Evolutionary conservation across 2,329 filamentous ascomycete species (phyloP).

Genomic region (Cladosporium sp.): DNA sequence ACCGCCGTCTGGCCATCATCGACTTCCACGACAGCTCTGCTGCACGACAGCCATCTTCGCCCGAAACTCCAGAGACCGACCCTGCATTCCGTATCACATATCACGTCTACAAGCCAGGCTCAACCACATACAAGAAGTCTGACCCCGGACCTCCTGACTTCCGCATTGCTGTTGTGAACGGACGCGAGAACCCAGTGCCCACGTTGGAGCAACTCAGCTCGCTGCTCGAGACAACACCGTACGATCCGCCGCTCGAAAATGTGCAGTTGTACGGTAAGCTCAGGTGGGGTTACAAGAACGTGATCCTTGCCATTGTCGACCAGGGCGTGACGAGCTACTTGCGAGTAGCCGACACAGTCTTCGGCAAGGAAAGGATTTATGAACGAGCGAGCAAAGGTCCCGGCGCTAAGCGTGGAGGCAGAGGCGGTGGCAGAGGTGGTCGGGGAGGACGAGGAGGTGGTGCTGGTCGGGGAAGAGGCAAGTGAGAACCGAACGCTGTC

Average conservation of each 20-base stretch:
- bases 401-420: slow-evolving; percentile 37
- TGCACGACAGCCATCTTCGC: slow-evolving; percentile 30
- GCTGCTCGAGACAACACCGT: slow-evolving; percentile 73
- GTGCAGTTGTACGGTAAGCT: slow-evolving; percentile 70
- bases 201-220: slow-evolving; percentile 69
- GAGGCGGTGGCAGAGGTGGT: slow-evolving; percentile 42
- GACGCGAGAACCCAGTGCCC: slow-evolving; percentile 70
- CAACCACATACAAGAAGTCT: slow-evolving; percentile 72
- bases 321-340: slow-evolving; percentile 88
- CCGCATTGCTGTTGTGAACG: slow-evolving; percentile 78
- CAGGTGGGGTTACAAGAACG: slow-evolving; percentile 81
- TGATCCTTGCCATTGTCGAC: slow-evolving; percentile 85
- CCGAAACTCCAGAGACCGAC: slow-evolving; percentile 31
- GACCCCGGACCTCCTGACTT: slow-evolving; percentile 79
- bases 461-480: slow-evolving; percentile 38
- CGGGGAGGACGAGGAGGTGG: slow-evolving; percentile 27
- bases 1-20: slow-evolving; percentile 73
- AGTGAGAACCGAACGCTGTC: slow-evolving; percentile 5
- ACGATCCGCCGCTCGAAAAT: slow-evolving; percentile 58
- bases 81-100: slow-evolving; percentile 73
- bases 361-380: slow-evolving; percentile 70
- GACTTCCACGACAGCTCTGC: slow-evolving; percentile 65
- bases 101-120: slow-evolving; percentile 76
- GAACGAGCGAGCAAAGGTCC: slow-evolving; percentile 54
- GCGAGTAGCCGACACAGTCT: slow-evolving; percentile 75